Conservation (phyloP, 805 yeast genomes). For the Cyberlindnera euphorbiae region DNA sequence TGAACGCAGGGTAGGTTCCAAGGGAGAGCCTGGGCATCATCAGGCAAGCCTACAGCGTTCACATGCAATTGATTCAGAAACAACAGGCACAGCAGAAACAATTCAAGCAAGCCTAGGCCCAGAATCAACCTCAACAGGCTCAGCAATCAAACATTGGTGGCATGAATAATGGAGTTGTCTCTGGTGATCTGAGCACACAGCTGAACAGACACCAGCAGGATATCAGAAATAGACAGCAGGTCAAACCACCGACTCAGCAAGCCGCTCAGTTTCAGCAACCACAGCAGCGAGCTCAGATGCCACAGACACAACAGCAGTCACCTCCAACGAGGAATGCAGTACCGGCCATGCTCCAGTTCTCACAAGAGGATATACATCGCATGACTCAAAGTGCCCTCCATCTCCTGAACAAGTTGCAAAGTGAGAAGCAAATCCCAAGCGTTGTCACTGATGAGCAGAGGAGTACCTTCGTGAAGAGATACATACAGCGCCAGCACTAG, state of each 20-base stretch:
- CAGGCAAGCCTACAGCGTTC: conserved; percentile 63
- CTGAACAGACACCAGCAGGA: conserved; percentile 30
- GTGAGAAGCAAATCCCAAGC: conserved; percentile 21
- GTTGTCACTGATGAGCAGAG: conserved; percentile 23
- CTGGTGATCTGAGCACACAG: conserved; percentile 19
- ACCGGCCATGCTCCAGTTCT: too few relatives aligned
- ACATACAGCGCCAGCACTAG: conserved; percentile 24
- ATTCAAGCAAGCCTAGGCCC: conserved; percentile 31
- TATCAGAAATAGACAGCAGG: conserved; percentile 26
- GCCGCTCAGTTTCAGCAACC: conserved; percentile 27
- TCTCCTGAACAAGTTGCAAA: conserved; percentile 21
- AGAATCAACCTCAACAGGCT: conserved; percentile 18
- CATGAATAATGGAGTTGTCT: not conserved
- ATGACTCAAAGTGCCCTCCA: conserved; percentile 23
- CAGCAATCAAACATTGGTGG: conserved; percentile 10
- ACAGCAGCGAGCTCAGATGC: conserved; percentile 18
- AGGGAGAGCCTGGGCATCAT: conserved; percentile 53
- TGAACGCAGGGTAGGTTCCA: conserved; percentile 54
- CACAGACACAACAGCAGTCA: conserved; percentile 31
- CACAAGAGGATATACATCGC: conserved; percentile 18
- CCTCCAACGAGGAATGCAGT: conserved; percentile 18
- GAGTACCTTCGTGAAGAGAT: conserved; percentile 20
- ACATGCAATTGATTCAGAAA: conserved; percentile 50
- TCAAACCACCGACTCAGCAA: conserved; percentile 15
- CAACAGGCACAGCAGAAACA: conserved; percentile 37